Base-by-base conservation (phyloP, 495 filamentous ascomycete genomes). In the Penicillium verhagenii region DNA sequence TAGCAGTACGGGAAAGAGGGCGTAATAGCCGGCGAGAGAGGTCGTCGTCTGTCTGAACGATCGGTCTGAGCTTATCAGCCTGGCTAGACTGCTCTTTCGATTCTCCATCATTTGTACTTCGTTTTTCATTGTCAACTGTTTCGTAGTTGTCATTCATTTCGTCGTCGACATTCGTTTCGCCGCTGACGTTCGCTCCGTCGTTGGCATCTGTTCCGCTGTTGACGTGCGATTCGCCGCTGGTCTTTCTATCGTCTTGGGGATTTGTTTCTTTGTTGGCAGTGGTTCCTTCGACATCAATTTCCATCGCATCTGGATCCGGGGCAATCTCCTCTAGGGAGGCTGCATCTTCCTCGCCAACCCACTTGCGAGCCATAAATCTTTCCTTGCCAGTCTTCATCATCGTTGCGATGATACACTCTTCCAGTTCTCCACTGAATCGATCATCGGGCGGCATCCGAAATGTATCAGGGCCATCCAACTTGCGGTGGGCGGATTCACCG, bases 351-450 rank as follows among this genome's bases (percentile, higher is more conserved):
- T 9, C n/a, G 3, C 20, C 21, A 14, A 60, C 62, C 67, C 64
- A 73, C 37, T 72, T 56, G 18, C 81, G 70, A 0, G 57, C 48
- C 23, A 60, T 46, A 50, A 88, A 90, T 44, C 63, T 79, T 54
- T 87, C 80, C 68, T 84, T 91, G 4, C 86, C 88, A n/a, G 70
- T 63, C 52, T 78, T 81, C 53, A 87, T 58, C 43, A 91, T 78
- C 6, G 72, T 52, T 0, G 84, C 89, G 3, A 82, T 76, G 10
- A 96, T 57, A 19, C 81, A 76, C 31, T 92, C 88, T 62, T 89
- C 82, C 45, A 95, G 57, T 9, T 79, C 73, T 5, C 72, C 66
- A 61, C 88, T 86, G 9, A 82, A 76, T 52, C 73, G 72, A 19
- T 64, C 56, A 52, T 69, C 70, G 18, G 72, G 64, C 35, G 60